A percentile compares a stretch with the other conserved stretches of the same genome.
Conservation (phyloP, 345 rosid species). For the Trapa incisa region DNA sequence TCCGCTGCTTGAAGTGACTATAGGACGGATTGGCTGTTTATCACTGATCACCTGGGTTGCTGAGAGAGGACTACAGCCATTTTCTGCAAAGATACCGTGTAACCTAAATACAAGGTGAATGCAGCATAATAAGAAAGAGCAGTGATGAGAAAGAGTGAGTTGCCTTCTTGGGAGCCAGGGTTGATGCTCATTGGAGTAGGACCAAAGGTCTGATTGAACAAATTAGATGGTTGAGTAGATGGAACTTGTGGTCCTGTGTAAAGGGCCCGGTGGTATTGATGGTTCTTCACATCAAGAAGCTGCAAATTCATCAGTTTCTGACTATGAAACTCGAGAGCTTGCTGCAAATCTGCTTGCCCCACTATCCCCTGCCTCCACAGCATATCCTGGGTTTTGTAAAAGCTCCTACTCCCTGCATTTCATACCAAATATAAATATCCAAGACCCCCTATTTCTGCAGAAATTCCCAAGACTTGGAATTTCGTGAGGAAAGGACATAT, state of each 20-base stretch:
- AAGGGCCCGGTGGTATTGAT: conserved; percentile 53
- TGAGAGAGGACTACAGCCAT: conserved; percentile 18
- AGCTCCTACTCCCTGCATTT: conserved; percentile 46
- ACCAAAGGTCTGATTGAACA: conserved; percentile 39
- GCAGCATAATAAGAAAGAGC: background rate
- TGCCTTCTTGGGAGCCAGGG: conserved; percentile 26
- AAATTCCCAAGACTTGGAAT: background rate
- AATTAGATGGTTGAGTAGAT: conserved; percentile 31
- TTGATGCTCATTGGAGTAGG: conserved; percentile 31
- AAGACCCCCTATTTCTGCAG: background rate
- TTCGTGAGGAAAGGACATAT: background rate
- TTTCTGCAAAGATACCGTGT: conserved; percentile 23
- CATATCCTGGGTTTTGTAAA: conserved; percentile 48
- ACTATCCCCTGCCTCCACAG: conserved; percentile 63
- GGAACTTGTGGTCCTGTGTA: conserved; percentile 51
- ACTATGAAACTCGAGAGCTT: conserved; percentile 64
- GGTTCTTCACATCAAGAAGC: conserved; percentile 73
- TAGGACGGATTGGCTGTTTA: conserved; percentile 14
- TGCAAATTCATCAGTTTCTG: conserved; percentile 68
- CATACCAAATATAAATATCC: background rate
- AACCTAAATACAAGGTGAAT: background rate
- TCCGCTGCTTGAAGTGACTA: conserved; percentile 13
- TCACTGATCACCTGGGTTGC: background rate
- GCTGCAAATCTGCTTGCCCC: conserved; percentile 60
- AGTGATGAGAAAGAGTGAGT: background rate